phyloP scores from a whole-genome alignment of 2,329 filamentous ascomycete genomes.

The Aspergillus sp. region DNA sequence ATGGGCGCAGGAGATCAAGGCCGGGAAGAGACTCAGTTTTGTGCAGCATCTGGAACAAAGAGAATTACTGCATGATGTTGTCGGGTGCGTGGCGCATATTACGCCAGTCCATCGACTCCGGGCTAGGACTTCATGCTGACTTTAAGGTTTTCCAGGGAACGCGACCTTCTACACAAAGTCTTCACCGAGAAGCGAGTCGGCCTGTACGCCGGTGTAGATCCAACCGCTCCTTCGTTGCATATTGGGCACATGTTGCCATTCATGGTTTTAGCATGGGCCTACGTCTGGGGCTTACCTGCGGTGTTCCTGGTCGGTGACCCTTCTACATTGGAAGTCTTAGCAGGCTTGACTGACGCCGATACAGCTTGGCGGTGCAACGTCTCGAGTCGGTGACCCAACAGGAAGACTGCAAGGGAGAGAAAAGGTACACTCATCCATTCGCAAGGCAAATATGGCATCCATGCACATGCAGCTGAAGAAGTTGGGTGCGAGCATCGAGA shows the following conservation, averaged over 20 bases:
- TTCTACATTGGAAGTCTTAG: too few species aligned
- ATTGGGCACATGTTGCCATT: slow-evolving; percentile 47
- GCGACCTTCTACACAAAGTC: slow-evolving; percentile 37
- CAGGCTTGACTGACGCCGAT: slow-evolving; percentile 10
- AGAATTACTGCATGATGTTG: slow-evolving; percentile 40
- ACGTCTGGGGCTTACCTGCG: slow-evolving; percentile 41
- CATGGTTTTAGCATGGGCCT: slow-evolving; percentile 46
- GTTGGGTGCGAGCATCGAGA: slow-evolving; percentile 68
- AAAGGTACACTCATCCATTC: slow-evolving; percentile 27
- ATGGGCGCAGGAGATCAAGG: slow-evolving; percentile 37
- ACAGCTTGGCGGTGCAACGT: slow-evolving; percentile 43
- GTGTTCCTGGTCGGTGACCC: slow-evolving; percentile 37
- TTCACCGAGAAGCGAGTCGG: slow-evolving; percentile 42
- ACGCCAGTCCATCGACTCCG: neutral
- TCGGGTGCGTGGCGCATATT: slow-evolving; percentile 31
- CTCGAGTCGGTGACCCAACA: slow-evolving; percentile 42
- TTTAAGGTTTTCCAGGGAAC: slow-evolving; percentile 25
- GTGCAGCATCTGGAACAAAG: slow-evolving; percentile 40
- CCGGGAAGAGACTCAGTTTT: slow-evolving; percentile 39
- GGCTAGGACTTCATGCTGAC: neutral
- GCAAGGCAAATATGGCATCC: slow-evolving; percentile 41
- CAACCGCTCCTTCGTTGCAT: slow-evolving; percentile 45
- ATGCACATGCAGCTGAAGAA: slow-evolving; percentile 49
- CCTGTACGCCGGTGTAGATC: slow-evolving; percentile 44
- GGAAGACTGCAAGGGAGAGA: slow-evolving; percentile 38